Base-by-base conservation (phyloP, 2,329 filamentous ascomycete genomes). In the Ustulina deusta region DNA sequence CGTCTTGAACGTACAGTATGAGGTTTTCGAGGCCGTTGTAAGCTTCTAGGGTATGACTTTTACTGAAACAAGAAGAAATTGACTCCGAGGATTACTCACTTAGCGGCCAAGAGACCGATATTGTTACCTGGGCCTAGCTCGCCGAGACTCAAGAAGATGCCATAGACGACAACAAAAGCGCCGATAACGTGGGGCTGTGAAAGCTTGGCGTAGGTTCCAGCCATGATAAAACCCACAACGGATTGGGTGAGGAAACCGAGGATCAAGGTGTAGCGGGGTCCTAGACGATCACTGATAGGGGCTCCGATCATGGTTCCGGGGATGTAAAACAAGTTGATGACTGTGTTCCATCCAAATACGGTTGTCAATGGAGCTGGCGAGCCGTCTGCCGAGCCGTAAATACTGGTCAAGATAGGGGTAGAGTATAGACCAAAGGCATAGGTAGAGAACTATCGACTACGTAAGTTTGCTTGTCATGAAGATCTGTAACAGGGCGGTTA, bases 391-490 rank as follows among this genome's bases (percentile, higher is more conserved):
- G 83, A 75, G 10, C 88, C 87, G 48, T 91, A 89, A 32, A 93
- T 86, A 66, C 88, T 89, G 44, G 82, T 78, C 0, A 97, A 81
- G 74, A 97, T 95, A 1, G 89, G 86, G 0, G 90, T 90, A 0
- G 91, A 92, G 82, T 96, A 97, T 74, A 97, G 93, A 60, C 91
- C 87, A 77, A 97, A 97, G 0, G 91, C 90, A 78, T 97, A 97
- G 2, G 89, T 83, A 1, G 91, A 93, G 80, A 97, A 97, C 85
- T 83, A 61, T 55, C 3, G 15, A 15, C 13, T 22, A 32, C 22
- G n/a, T 63, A 29, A 66, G 52, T n/a, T 40, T 42, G 11, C 1
- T 17, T 46, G 38, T 34, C 6, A 46, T 48, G 36, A 3, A 42
- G 48, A 34, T 10, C n/a, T 9, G 34, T 11, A 11, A 29, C 38